A percentile compares a stretch with the other conserved stretches of the same genome.
phyloP scores from a whole-genome alignment of 148 eudicot species.

The Rhododendron kiyosumense region DNA sequence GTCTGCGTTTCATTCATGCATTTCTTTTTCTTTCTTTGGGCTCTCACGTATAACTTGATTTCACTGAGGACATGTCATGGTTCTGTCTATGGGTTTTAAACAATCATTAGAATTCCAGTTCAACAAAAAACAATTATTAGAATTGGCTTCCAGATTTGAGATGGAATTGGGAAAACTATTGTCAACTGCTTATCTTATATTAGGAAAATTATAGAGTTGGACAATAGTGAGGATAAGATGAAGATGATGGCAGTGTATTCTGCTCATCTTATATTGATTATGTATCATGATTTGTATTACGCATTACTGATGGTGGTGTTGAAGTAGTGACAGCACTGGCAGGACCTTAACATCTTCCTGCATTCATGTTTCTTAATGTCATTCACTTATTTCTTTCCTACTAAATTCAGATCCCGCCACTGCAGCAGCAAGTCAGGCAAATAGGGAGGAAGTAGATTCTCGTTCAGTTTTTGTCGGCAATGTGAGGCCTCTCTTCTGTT shows the following conservation, averaged over 20 bases:
- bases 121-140: background rate
- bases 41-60: background rate
- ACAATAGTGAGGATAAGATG: background rate
- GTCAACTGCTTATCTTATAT: background rate
- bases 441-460: constrained; percentile 75
- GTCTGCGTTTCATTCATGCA: background rate
- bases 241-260: background rate
- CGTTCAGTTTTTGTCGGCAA: constrained; percentile 84
- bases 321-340: background rate
- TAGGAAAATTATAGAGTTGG: background rate
- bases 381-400: background rate
- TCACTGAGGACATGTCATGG: background rate
- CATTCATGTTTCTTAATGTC: background rate
- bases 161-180: background rate
- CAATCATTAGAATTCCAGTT: background rate
- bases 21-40: background rate
- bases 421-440: constrained; percentile 56
- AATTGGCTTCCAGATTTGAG: background rate
- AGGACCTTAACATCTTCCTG: background rate
- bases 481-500: constrained; percentile 36
- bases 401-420: constrained; percentile 50
- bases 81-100: background rate
- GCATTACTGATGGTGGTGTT: background rate
- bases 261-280: background rate
- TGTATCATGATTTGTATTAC: background rate